Evolutionary conservation across 2,329 filamentous ascomycete genomes (phyloP).

Genomic region (Graphium sp.): DNA sequence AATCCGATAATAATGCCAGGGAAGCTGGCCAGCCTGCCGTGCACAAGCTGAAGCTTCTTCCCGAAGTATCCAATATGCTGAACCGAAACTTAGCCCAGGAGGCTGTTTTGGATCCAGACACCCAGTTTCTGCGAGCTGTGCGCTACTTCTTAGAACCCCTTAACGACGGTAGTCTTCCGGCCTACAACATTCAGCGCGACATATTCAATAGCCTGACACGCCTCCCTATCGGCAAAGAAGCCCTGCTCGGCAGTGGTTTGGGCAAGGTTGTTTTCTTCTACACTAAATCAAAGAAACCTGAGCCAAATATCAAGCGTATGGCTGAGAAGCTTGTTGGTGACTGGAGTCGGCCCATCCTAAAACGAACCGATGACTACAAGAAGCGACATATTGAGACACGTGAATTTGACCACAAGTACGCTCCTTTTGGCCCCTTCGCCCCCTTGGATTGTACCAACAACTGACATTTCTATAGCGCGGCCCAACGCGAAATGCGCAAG

Average conservation of each 20-base stretch:
- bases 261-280: constrained; percentile 96
- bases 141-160: constrained; percentile 95
- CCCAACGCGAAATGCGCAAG: constrained; percentile 32
- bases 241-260: constrained; percentile 77
- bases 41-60: constrained; percentile 86
- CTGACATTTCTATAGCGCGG: constrained; percentile 21
- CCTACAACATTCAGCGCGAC: constrained; percentile 94
- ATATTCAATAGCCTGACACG: constrained; percentile 67
- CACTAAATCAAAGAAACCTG: constrained; percentile 82
- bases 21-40: constrained; percentile 65
- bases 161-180: constrained; percentile 82
- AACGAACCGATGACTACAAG: constrained; percentile 87
- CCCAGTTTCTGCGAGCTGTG: constrained; percentile 85
- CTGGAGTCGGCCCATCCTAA: constrained; percentile 89
- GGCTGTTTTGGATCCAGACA: constrained; percentile 82
- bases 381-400: constrained; percentile 54
- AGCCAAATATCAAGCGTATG: constrained; percentile 79
- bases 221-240: constrained; percentile 81
- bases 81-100: constrained; percentile 79
- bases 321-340: constrained; percentile 86
- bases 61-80: constrained; percentile 73
- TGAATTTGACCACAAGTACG: constrained; percentile 47
- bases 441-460: not conserved
- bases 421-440: not conserved
- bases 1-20: constrained; percentile 71